Base-by-base conservation (phyloP, 1,139 yeast species). In the Nakaseomyces kungkrabaensis region DNA sequence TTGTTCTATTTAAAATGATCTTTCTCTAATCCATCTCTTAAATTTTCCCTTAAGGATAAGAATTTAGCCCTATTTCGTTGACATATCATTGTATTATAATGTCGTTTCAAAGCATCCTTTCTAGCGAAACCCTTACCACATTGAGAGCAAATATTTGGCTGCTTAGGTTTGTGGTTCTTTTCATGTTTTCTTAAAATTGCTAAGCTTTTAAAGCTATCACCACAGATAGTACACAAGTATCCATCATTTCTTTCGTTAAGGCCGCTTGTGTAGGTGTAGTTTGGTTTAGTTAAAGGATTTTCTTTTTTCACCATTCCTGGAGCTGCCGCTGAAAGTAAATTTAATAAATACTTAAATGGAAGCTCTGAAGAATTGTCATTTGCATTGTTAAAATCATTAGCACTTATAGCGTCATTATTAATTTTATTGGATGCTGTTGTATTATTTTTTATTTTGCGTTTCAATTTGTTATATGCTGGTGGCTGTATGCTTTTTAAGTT, bases 71-170 rank as follows among this genome's bases (percentile, higher is more conserved):
- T 38, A 11, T 38, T 38, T 6, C 42, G 42, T n/a, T 41, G 44
- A 11, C 44, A 41, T 27, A 41, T 84, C 53, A 81, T 71, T 0
- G 90, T 85, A 48, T 82, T 85, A 56, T 73, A 73, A 66, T 81
- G 94, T 57, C 92, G 71, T 63, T 82, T 84, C 56, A 85, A 69
- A 0, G 94, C 94, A 67, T 85, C 95, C 60, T 83, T 83, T 43
- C 95, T 68, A 2, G 92, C 92, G 71, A 85, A 85, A 0, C 92
- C 90, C 60, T 85, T 85, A 33, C 86, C 87, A 69, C 95, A 85
- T 33, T 72, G 68, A 8, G 81, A 78, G 66, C 95, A 85, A 48
- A 83, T 79, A 60, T 85, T 57, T 26, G 66, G 65, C 45, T 61
- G 50, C 4, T 60, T 58, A 22, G 63, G 58, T 29, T 59, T 38